Evolutionary conservation across 2,329 filamentous ascomycete species (phyloP).

Genomic region (Microcyclosporella mali): DNA sequence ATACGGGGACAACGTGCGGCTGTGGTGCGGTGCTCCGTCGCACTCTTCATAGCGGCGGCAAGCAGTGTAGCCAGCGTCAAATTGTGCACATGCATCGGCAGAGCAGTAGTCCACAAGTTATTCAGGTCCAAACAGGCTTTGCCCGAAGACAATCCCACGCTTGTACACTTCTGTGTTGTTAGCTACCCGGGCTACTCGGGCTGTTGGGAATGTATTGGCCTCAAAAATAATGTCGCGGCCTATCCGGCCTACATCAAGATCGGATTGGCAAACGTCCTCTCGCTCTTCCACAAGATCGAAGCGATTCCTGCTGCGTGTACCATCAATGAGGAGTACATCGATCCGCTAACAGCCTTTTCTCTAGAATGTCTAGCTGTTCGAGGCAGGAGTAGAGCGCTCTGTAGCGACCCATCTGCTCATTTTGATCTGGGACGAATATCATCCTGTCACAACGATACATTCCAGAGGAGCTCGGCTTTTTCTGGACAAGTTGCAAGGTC

Average conservation of each 20-base stretch:
- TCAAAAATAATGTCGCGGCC: neutral
- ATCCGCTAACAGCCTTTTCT: slow-evolving; percentile 4
- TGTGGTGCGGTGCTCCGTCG: no score
- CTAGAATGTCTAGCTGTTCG: neutral
- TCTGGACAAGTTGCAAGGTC: neutral
- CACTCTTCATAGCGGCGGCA: no score
- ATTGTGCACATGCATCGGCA: no score
- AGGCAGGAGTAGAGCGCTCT: neutral
- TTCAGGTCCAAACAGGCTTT: no score
- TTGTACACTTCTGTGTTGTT: no score
- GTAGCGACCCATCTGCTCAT: slow-evolving; percentile 4
- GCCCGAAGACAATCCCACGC: no score
- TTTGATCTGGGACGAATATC: slow-evolving; percentile 9
- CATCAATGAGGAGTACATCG: slow-evolving; percentile 2
- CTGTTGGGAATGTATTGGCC: no score
- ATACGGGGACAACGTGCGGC: no score
- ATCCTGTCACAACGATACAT: slow-evolving; percentile 6
- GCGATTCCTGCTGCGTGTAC: slow-evolving; percentile 1
- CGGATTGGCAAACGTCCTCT: slow-evolving; percentile 1
- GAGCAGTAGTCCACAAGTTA: no score
- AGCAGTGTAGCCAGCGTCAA: no score
- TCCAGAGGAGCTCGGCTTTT: slow-evolving; percentile 4
- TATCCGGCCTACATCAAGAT: slow-evolving; percentile 4
- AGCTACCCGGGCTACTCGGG: no score
- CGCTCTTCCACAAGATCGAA: neutral